These are phyloP conservation scores for Oryza glumipatula DNA, from an alignment of 176 grass and related monocot species.

Conservation along the genomic window DNA sequence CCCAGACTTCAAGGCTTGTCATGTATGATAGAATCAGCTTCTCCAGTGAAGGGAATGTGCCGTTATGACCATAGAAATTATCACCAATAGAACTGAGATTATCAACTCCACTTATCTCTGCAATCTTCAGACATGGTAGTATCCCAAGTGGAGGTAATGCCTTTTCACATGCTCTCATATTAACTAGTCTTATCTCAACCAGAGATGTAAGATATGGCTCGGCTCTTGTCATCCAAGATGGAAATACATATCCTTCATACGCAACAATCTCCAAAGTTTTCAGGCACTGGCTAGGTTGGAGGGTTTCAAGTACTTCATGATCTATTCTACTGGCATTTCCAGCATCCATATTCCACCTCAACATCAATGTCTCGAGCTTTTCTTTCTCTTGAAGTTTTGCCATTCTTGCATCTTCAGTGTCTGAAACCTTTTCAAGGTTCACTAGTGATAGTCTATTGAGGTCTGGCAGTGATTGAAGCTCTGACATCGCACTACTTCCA, in stretches of 20 bases:
- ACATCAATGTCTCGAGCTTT: neutral
- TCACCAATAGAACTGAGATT: neutral
- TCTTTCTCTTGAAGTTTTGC: neutral
- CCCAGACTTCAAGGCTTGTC: conserved; percentile 2
- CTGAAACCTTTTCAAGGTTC: neutral
- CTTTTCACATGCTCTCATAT: neutral
- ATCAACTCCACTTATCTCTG: conserved; percentile 10
- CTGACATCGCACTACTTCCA: neutral
- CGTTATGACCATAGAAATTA: neutral
- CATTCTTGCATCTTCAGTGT: neutral
- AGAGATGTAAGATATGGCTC: conserved; percentile 1
- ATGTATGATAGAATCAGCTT: conserved; percentile 4
- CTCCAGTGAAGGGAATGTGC: neutral
- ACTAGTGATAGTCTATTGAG: neutral
- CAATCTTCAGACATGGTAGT: conserved; percentile 3
- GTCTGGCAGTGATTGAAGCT: neutral
- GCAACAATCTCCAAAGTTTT: neutral
- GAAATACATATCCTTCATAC: neutral
- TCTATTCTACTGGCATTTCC: neutral
- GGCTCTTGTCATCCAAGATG: neutral
- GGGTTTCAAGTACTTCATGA: neutral
- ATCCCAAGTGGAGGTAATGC: neutral
- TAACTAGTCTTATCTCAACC: neutral
- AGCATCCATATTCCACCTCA: neutral
- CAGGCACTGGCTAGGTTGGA: neutral